Percentiles rank a stretch among this genome's conserved stretches.
Conservation (phyloP, 2,329 filamentous ascomycete genomes). For the Beauveria bassiana region DNA sequence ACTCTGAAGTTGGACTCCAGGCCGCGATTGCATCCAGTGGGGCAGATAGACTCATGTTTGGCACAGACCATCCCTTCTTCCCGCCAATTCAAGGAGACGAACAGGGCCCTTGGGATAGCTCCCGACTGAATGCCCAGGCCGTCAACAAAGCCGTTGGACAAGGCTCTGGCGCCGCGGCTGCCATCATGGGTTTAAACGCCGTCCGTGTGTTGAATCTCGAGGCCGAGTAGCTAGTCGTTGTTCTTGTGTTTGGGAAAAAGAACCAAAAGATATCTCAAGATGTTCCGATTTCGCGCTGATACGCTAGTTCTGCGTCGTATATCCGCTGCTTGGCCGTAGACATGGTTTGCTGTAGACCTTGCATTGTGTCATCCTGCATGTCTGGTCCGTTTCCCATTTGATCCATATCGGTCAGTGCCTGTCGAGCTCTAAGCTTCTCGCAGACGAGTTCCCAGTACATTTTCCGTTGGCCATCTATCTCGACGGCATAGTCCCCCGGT, state of each 20-base stretch:
- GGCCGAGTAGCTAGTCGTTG: conserved; percentile 13
- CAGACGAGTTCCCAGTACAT: conserved; percentile 34
- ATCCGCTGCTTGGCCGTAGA: conserved; percentile 26
- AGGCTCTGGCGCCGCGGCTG: conserved; percentile 37
- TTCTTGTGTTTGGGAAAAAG: background rate
- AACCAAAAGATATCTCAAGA: conserved; percentile 9
- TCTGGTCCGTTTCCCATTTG: conserved; percentile 19
- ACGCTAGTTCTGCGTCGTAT: conserved; percentile 30
- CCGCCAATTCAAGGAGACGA: conserved; percentile 61
- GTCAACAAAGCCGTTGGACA: conserved; percentile 44
- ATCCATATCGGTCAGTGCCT: conserved; percentile 26
- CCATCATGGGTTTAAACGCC: conserved; percentile 54
- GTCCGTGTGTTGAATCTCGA: conserved; percentile 38
- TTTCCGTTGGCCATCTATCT: conserved; percentile 22
- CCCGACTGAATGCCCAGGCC: conserved; percentile 43
- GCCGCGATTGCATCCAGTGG: conserved; percentile 63
- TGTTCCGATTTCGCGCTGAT: conserved; percentile 22
- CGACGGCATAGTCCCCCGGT: conserved; percentile 27
- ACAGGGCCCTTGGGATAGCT: conserved; percentile 61
- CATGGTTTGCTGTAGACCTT: conserved; percentile 20
- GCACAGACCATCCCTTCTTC: conserved; percentile 79
- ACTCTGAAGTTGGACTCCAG: conserved; percentile 64
- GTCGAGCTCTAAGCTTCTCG: conserved; percentile 33
- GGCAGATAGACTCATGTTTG: conserved; percentile 67
- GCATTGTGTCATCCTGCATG: conserved; percentile 15